These are phyloP conservation scores for Annulohypoxylon moriforme DNA, from an alignment of 495 filamentous ascomycete species.

Conservation along the genomic window DNA sequence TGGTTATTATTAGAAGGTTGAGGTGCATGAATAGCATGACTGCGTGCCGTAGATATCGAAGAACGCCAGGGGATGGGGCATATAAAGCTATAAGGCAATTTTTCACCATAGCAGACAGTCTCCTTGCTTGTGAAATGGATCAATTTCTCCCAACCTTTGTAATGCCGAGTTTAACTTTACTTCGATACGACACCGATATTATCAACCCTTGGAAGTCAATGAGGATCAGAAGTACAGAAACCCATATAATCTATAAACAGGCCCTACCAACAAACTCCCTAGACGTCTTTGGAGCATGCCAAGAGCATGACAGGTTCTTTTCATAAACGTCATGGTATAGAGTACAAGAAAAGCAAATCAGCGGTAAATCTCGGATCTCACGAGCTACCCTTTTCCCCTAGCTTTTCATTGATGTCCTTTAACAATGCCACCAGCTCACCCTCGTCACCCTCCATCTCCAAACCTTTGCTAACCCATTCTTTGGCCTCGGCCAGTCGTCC, in stretches of 20 bases:
- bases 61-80: not conserved
- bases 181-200: not conserved
- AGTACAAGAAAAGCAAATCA: not conserved
- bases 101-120: conserved; percentile 1
- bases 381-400: conserved; percentile 46
- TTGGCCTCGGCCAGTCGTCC: conserved; percentile 82
- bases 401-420: conserved; percentile 71
- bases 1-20: conserved; percentile 18
- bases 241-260: conserved; percentile 1
- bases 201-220: too few relatives aligned
- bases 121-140: not conserved
- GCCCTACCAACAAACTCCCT: conserved; percentile 29
- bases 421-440: conserved; percentile 74
- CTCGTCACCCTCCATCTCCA: conserved; percentile 86
- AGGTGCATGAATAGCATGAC: not conserved
- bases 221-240: not conserved
- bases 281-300: conserved; percentile 16
- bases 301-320: not conserved
- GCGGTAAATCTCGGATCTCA: not conserved
- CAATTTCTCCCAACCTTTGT: not conserved
- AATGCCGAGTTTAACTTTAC: not conserved
- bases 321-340: not conserved
- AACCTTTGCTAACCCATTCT: conserved; percentile 73
- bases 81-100: conserved; percentile 21
- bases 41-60: conserved; percentile 18